These are phyloP conservation scores for Camillea tinctor DNA, from an alignment of 2,329 filamentous ascomycete genomes.

Conservation along the genomic window DNA sequence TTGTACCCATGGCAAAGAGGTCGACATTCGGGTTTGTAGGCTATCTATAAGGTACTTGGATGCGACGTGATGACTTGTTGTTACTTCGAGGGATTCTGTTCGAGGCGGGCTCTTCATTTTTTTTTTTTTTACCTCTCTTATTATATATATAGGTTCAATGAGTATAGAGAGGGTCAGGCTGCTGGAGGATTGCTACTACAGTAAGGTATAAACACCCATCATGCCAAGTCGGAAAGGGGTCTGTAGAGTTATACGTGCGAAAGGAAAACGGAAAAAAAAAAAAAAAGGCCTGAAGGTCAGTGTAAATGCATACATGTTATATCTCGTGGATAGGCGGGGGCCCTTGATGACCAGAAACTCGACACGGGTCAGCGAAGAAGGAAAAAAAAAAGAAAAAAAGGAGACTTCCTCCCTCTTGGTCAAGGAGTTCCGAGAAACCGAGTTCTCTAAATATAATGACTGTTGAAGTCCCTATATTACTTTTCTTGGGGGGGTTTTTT, in stretches of 20 bases:
- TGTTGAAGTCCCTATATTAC: too few species aligned
- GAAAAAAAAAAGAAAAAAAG: too few species aligned
- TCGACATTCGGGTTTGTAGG: neutral
- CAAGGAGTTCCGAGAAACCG: neutral
- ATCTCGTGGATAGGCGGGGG: neutral
- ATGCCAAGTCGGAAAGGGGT: neutral
- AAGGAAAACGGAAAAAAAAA: neutral
- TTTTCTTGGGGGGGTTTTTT: too few species aligned
- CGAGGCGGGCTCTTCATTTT: neutral
- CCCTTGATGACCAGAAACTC: neutral
- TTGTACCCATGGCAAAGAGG: conserved; percentile 18
- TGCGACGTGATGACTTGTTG: neutral
- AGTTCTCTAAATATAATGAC: too few species aligned
- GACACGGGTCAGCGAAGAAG: too few species aligned
- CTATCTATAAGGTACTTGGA: neutral
- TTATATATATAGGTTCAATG: neutral
- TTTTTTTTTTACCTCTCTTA: neutral
- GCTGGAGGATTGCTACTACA: neutral
- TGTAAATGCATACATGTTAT: neutral
- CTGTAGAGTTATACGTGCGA: neutral
- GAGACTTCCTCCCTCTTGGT: neutral
- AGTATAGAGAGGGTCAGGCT: neutral
- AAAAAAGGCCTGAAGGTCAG: neutral
- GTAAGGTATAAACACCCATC: neutral
- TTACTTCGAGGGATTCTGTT: neutral